A percentile compares a stretch with the other conserved stretches of the same genome.
These are phyloP conservation scores for Xerocomellus amylosporus DNA, from an alignment of 768 basidiomycete species.

Conservation along the genomic window DNA sequence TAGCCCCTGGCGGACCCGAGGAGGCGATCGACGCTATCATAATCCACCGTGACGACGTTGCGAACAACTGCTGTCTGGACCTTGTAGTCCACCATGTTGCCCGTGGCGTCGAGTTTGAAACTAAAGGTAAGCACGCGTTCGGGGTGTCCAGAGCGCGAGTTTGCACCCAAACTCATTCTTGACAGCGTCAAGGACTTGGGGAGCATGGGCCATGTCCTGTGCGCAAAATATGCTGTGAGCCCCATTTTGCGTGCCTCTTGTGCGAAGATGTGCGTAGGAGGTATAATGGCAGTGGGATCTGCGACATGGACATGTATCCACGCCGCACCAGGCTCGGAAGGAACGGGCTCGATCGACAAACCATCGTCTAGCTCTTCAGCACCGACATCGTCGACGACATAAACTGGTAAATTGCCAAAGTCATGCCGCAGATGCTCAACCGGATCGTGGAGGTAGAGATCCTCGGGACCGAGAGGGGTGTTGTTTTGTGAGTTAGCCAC, in stretches of 20 bases:
- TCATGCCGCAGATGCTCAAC: constrained; percentile 77
- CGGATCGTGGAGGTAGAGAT: constrained; percentile 61
- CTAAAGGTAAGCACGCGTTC: constrained; percentile 81
- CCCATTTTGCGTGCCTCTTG: constrained; percentile 51
- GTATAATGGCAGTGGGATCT: constrained; percentile 81
- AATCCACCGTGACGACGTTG: constrained; percentile 62
- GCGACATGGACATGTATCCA: constrained; percentile 95
- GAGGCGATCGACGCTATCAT: constrained; percentile 60
- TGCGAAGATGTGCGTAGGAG: constrained; percentile 63
- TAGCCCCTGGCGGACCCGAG: constrained; percentile 32
- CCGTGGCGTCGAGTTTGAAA: constrained; percentile 55
- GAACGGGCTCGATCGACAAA: constrained; percentile 72
- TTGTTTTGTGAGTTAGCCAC: constrained; percentile 11
- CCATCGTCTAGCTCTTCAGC: constrained; percentile 95
- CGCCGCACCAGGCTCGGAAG: constrained; percentile 49
- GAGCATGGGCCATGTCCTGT: constrained; percentile 70
- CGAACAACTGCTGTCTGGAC: constrained; percentile 72
- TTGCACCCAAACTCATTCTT: constrained; percentile 48
- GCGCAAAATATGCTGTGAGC: constrained; percentile 61
- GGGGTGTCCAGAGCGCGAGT: constrained; percentile 27
- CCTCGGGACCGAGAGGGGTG: constrained; percentile 53
- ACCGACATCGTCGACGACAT: constrained; percentile 75
- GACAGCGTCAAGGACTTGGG: constrained; percentile 53
- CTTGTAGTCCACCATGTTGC: constrained; percentile 66
- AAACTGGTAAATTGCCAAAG: constrained; percentile 78